phyloP scores from a whole-genome alignment of 495 filamentous ascomycete species.

The Beverwykella pulmonaria region DNA sequence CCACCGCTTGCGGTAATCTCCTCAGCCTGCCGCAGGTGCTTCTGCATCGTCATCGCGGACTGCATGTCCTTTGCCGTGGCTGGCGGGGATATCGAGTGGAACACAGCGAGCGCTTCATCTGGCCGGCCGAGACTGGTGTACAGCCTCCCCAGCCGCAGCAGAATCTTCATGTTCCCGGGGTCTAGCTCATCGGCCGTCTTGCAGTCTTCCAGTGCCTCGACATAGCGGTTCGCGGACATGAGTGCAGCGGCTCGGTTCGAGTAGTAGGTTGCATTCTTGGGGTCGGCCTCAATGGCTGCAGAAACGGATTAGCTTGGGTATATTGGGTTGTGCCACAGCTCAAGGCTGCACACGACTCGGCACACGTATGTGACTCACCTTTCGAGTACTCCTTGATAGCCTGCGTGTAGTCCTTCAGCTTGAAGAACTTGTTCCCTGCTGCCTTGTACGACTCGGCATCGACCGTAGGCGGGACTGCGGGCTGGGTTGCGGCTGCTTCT shows the following conservation, averaged over 20 bases:
- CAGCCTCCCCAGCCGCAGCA: constrained; percentile 85
- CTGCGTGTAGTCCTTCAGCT: constrained; percentile 79
- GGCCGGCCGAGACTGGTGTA: constrained; percentile 84
- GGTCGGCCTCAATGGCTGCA: constrained; percentile 79
- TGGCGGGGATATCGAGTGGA: constrained; percentile 68
- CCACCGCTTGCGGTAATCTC: constrained; percentile 71
- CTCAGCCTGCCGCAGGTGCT: constrained; percentile 79
- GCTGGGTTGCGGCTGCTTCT: constrained; percentile 35
- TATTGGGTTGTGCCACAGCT: neutral
- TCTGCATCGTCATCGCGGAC: constrained; percentile 77
- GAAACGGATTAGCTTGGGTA: constrained; percentile 16
- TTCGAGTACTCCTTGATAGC: constrained; percentile 93
- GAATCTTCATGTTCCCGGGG: constrained; percentile 78
- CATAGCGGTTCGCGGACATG: constrained; percentile 78
- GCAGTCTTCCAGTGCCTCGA: constrained; percentile 82
- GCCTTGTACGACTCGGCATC: constrained; percentile 90
- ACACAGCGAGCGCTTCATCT: constrained; percentile 81
- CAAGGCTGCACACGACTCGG: constrained; percentile 22
- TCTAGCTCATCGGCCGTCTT: constrained; percentile 78
- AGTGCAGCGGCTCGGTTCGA: constrained; percentile 94
- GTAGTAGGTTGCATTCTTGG: constrained; percentile 81
- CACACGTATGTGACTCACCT: constrained; percentile 56
- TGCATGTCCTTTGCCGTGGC: constrained; percentile 81
- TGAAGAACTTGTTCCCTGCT: constrained; percentile 94
- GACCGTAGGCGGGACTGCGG: constrained; percentile 53